Conservation (phyloP, 306 rosid genomes). For the Pachyrhizus erosus region DNA sequence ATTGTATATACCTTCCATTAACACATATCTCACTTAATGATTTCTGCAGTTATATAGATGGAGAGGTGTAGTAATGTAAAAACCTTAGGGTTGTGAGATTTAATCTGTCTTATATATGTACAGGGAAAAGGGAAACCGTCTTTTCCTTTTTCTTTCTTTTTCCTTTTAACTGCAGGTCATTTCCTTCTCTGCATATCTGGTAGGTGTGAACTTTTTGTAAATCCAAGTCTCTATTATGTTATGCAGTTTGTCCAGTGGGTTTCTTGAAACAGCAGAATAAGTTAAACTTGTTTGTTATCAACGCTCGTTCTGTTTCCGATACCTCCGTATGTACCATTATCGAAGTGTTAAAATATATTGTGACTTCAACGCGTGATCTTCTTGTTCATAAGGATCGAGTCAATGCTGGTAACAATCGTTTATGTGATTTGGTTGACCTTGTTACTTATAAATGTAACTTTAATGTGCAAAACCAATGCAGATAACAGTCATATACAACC, state of each 20-base stretch:
- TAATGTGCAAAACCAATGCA: no score
- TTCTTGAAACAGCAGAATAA: background rate
- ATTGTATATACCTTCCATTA: background rate
- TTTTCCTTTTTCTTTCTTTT: background rate
- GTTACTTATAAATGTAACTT: background rate
- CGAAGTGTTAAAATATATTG: no score
- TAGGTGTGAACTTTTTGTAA: constrained; percentile 40
- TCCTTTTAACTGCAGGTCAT: background rate
- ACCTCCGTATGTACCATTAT: no score
- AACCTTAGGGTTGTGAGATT: background rate
- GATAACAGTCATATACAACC: background rate
- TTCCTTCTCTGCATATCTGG: constrained; percentile 32
- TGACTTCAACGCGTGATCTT: no score
- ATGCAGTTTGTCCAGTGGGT: background rate
- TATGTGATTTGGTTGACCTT: background rate
- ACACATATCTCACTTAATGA: background rate
- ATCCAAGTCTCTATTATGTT: constrained; percentile 36
- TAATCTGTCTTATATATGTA: background rate
- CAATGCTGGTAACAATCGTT: background rate
- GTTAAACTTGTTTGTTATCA: background rate
- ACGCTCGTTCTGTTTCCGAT: no score
- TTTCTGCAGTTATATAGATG: background rate
- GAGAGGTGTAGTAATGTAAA: background rate
- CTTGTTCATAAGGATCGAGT: background rate
- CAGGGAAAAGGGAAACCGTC: background rate